These are phyloP conservation scores for Nakazawaea ambrosiae DNA, from an alignment of 805 yeast genomes.

Conservation along the genomic window DNA sequence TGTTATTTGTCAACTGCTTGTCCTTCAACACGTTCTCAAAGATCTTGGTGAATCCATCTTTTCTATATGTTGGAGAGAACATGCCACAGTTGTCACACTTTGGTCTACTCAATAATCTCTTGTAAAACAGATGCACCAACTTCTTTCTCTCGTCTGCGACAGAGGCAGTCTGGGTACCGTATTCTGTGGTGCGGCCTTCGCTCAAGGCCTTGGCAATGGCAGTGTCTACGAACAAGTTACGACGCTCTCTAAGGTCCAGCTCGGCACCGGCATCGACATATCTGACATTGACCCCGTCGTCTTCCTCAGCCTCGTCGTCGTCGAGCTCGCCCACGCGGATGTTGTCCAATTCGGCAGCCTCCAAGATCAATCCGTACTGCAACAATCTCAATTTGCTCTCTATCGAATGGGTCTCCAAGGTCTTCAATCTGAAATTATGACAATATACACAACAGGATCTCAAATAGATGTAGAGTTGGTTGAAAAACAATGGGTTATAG, in stretches of 20 bases:
- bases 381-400: conserved; percentile 73
- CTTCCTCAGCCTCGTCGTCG: conserved; percentile 36
- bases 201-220: conserved; percentile 67
- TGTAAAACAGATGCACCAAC: conserved; percentile 66
- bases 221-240: conserved; percentile 66
- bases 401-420: conserved; percentile 64
- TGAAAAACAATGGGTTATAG: conserved; percentile 90
- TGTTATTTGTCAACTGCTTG: conserved; percentile 73
- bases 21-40: conserved; percentile 83
- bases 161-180: conserved; percentile 76
- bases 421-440: conserved; percentile 70
- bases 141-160: conserved; percentile 82
- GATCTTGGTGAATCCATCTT: conserved; percentile 89
- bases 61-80: conserved; percentile 90
- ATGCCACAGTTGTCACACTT: conserved; percentile 95
- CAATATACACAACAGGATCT: conserved; percentile 87
- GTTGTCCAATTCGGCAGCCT: conserved; percentile 66
- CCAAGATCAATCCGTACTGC: conserved; percentile 84
- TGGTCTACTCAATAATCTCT: conserved; percentile 63
- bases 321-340: conserved; percentile 34
- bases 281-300: conserved; percentile 17
- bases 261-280: conserved; percentile 30
- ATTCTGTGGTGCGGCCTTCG: conserved; percentile 62
- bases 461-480: conserved; percentile 78
- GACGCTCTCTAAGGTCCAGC: conserved; percentile 44